Percentiles rank a stretch among this genome's conserved stretches.
These are phyloP conservation scores for Yamadazyma mexicana DNA, from an alignment of 1,139 yeast species.

Conservation along the genomic window DNA sequence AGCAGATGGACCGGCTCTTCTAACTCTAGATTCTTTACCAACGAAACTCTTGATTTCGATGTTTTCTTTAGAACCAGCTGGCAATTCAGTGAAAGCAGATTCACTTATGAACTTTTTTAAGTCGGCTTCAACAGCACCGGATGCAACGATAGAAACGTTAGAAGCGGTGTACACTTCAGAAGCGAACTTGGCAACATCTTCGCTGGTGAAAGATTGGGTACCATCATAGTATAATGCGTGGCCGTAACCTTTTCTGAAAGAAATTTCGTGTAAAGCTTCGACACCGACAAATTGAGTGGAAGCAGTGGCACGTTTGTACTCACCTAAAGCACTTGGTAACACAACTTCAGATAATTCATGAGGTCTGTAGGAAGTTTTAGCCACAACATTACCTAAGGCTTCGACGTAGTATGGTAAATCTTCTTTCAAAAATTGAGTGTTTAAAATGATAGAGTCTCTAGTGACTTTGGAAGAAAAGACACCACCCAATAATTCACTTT, in stretches of 20 bases:
- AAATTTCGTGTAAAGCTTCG: slow-evolving; percentile 76
- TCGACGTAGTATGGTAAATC: slow-evolving; percentile 91
- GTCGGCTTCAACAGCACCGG: slow-evolving; percentile 75
- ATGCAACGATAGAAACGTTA: slow-evolving; percentile 69
- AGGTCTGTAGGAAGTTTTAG: slow-evolving; percentile 72
- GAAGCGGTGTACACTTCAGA: slow-evolving; percentile 66
- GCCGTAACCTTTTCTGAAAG: slow-evolving; percentile 90
- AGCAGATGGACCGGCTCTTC: slow-evolving; percentile 64
- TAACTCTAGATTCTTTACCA: slow-evolving; percentile 77
- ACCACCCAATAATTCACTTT: slow-evolving; percentile 93
- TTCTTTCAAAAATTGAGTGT: slow-evolving; percentile 80
- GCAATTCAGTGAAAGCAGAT: slow-evolving; percentile 64
- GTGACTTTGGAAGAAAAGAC: slow-evolving; percentile 65
- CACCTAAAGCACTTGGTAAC: slow-evolving; percentile 71
- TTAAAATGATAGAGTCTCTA: slow-evolving; percentile 81
- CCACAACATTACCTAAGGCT: slow-evolving; percentile 75
- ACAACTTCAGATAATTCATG: slow-evolving; percentile 85
- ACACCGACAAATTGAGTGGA: slow-evolving; percentile 62
- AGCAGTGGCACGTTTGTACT: slow-evolving; percentile 47
- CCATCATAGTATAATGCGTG: slow-evolving; percentile 79
- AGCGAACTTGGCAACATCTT: slow-evolving; percentile 69
- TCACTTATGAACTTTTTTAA: slow-evolving; percentile 66
- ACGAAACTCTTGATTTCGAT: slow-evolving; percentile 47
- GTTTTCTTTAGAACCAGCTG: slow-evolving; percentile 52
- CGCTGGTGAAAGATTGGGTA: slow-evolving; percentile 54